phyloP scores from a whole-genome alignment of 257 asterid genomes.

The Solanum tarijense region DNA sequence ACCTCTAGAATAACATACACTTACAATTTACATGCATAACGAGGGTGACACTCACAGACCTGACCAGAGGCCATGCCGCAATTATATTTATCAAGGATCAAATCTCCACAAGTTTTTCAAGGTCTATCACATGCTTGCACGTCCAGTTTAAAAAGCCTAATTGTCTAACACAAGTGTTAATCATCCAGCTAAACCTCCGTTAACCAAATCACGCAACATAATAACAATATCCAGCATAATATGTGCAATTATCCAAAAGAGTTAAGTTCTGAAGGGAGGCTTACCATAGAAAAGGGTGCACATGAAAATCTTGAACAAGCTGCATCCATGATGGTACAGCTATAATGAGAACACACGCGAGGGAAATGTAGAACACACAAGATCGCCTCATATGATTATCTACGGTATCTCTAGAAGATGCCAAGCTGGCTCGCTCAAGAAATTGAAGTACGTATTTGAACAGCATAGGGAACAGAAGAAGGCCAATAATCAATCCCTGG shows the following conservation, averaged over 20 bases:
- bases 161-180: not conserved
- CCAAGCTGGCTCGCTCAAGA: conserved; percentile 22
- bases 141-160: not conserved
- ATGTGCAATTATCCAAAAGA: not conserved
- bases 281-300: conserved; percentile 79
- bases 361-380: conserved; percentile 44
- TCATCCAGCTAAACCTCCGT: not conserved
- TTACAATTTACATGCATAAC: not conserved
- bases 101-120: not conserved
- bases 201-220: not conserved
- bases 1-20: not conserved
- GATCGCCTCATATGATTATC: conserved; percentile 46
- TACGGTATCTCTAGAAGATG: conserved; percentile 14
- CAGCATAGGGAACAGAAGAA: conserved; percentile 61
- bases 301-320: conserved; percentile 53
- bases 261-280: not conserved
- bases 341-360: conserved; percentile 32
- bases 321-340: conserved; percentile 89
- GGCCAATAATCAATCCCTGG: conserved; percentile 74
- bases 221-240: not conserved
- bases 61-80: not conserved
- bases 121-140: not conserved
- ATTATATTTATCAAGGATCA: not conserved
- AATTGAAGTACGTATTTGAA: conserved; percentile 36
- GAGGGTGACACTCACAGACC: not conserved